Percentiles rank a stretch among this genome's conserved stretches.
Evolutionary conservation across 768 basidiomycete genomes (phyloP).

Genomic region (Lactarius sanguifluus): DNA sequence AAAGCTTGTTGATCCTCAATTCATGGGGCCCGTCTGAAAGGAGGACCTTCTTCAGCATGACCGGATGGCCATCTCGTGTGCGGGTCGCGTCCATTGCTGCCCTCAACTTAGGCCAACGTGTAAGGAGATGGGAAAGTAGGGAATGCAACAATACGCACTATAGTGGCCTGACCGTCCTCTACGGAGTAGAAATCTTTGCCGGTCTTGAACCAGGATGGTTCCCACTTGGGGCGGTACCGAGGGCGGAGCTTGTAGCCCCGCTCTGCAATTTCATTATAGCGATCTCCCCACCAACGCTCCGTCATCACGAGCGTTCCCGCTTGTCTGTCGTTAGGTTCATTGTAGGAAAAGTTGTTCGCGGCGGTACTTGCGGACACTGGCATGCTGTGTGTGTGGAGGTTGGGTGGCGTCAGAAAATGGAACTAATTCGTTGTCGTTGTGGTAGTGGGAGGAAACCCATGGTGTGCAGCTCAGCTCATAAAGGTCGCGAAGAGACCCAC

Average conservation of each 20-base stretch:
- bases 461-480: not conserved
- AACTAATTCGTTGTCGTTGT: not conserved
- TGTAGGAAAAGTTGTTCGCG: not conserved
- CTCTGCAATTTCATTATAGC: not conserved
- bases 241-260: constrained; percentile 22
- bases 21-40: constrained; percentile 16
- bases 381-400: not conserved
- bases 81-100: constrained; percentile 22
- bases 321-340: constrained; percentile 3
- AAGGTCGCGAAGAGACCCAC: not conserved
- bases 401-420: not conserved
- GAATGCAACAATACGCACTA: constrained; percentile 6
- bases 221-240: constrained; percentile 23
- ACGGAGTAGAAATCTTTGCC: constrained; percentile 17
- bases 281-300: constrained; percentile 23
- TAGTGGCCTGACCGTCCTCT: constrained; percentile 22
- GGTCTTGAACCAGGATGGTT: constrained; percentile 17
- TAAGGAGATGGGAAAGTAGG: not conserved
- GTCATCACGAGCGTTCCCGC: constrained; percentile 16
- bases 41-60: constrained; percentile 22
- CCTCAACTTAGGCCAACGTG: constrained; percentile 4
- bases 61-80: constrained; percentile 10
- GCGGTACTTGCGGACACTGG: not conserved
- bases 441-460: not conserved
- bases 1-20: constrained; percentile 9